Percentiles rank a stretch among this genome's conserved stretches.
phyloP scores from a whole-genome alignment of 2,329 filamentous ascomycete species.

The Xylariales sp. region DNA sequence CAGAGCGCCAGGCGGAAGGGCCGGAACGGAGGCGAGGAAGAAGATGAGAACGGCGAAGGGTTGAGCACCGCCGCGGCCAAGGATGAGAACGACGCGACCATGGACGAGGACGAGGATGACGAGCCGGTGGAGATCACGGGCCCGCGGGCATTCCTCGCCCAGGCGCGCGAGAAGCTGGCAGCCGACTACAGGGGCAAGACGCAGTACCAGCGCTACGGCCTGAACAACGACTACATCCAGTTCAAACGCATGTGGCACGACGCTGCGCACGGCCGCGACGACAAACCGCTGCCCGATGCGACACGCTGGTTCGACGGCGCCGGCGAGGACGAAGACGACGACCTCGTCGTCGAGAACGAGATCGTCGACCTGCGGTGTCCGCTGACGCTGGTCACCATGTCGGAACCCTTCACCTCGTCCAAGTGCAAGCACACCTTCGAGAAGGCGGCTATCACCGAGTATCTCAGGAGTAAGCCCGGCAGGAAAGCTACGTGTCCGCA shows the following conservation, averaged over 20 bases:
- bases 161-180: conserved; percentile 30
- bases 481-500: conserved; percentile 55
- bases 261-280: conserved; percentile 42
- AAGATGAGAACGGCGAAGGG: conserved; percentile 20
- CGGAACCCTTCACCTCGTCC: conserved; percentile 60
- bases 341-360: conserved; percentile 62
- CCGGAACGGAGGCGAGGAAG: conserved; percentile 8
- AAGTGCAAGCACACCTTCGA: conserved; percentile 73
- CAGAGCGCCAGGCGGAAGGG: neutral
- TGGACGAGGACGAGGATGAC: conserved; percentile 16
- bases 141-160: conserved; percentile 28
- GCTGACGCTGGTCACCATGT: conserved; percentile 59
- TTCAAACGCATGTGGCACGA: conserved; percentile 58
- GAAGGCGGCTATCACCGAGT: conserved; percentile 56
- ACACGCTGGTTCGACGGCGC: conserved; percentile 50
- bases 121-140: conserved; percentile 22
- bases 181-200: conserved; percentile 37
- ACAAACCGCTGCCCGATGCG: conserved; percentile 47
- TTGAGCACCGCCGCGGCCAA: conserved; percentile 19
- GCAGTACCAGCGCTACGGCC: conserved; percentile 44
- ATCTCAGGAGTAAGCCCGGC: conserved; percentile 29
- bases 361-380: conserved; percentile 66
- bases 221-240: conserved; percentile 54
- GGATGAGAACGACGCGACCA: conserved; percentile 19
- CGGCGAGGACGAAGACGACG: conserved; percentile 50